Evolutionary conservation across 192 early-diverging fungal genomes (phyloP), one percentile per base, ranked within the genome.

Genomic region (Gryganskiella cystojenkinii): DNA sequence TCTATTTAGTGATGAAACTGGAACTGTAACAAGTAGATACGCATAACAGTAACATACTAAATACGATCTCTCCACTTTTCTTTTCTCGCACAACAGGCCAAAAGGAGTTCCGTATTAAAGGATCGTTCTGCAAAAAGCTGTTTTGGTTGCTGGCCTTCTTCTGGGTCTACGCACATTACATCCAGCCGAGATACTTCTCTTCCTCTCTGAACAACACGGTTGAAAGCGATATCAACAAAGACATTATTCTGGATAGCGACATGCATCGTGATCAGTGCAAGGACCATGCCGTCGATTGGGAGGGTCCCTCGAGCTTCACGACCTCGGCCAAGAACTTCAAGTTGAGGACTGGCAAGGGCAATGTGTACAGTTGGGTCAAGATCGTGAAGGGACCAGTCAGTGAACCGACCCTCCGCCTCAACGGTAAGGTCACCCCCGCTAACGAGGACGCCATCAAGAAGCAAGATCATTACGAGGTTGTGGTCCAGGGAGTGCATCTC

Each of bases 311-410:
- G 4, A 43, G 10, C 9, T 63, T 76, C 45, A 19, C 42, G 4
- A 68, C 60, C 8, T 30, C 53, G 0, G 59, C 61, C 9, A 28
- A 51, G n/a, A 61, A 68, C 31, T 63, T 76, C n/a, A 15, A 51
- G 0, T 59, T 76, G 8, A 40, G 40, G 1, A 50, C 67, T 27
- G 65, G 73, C 0, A 22, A 51, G 8, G 73, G 73, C 33, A 40
- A 51, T 9, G 25, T 68, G 20, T 13, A 9, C 4, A 45, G 51
- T 15, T 19, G 44, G 24, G 60, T 76, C 27, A 22, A 57, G 5
- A 25, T 76, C 52, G 7, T 30, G 3, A 56, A 49, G 0, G 65
- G 60, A 3, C 15, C n/a, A 4, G 73, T 68, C 19, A 14, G 4
- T 4, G 6, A 58, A 22, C 64, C 73, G 8, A 68, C 73, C 0